Evolutionary conservation across 345 rosid species (phyloP), one percentile per base, ranked within the genome.

Genomic region (Alliaria petiolata): DNA sequence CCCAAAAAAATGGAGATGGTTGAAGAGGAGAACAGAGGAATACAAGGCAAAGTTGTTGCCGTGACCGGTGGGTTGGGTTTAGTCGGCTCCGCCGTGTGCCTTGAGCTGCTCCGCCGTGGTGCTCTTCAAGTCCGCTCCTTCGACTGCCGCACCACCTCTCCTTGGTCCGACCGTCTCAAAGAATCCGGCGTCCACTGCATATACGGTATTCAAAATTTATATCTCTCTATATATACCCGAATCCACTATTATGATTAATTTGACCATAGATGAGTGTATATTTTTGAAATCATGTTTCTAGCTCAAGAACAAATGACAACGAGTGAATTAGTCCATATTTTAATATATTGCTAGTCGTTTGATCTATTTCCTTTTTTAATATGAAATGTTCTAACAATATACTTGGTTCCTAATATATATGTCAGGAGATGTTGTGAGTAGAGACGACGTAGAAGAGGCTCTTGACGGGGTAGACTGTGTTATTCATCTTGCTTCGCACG

Each of bases 61-160:
- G 93, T 91, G 34, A 89, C 92, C 1, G 92, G 96, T 45, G 93
- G 96, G 9, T 62, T 86, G 16, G 92, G 96, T 11, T 83, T 85
- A 76, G 87, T 89, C 33, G 96, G 97, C 30, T 81, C 96, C 4
- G 82, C 82, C 8, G 85, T 91, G 10, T 91, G 97, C 70, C 69
- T 82, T 60, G 96, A 91, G 69, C 87, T 89, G 28, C 74, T 81
- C 20, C 91, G 86, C 5, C 79, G 92, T 26, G 97, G 97, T 7
- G 97, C 97, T 71, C 77, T 81, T 15, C 85, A 80, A 40, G 97
- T 91, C 69, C 86, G 87, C 25, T 83, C 93, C 70, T 81, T 87
- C 45, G 98, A 92, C 82, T 69, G 81, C 60, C 83, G 86, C 0
- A 35, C 53, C 43, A 56, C 77, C 49, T 92, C 98, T 55, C 79